phyloP scores from a whole-genome alignment of 2,329 filamentous ascomycete genomes.

The Myriosclerotinia duriaeana region DNA sequence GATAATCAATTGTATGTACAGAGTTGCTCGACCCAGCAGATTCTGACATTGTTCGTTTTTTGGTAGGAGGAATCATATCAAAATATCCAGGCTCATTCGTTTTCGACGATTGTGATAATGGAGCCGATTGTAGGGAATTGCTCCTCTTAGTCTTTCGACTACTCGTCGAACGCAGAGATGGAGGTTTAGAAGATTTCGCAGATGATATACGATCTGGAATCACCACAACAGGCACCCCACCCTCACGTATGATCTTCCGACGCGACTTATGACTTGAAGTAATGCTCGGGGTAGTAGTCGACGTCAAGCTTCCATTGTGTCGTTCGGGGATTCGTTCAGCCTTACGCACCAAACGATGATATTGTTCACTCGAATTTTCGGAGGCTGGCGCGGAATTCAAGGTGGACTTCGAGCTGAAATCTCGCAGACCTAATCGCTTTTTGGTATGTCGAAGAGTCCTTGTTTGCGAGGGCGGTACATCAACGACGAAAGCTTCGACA shows the following conservation, averaged over 20 bases:
- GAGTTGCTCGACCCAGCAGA: conserved; percentile 37
- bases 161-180: conserved; percentile 62
- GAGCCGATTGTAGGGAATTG: conserved; percentile 52
- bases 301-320: conserved; percentile 47
- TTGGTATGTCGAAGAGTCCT: conserved; percentile 61
- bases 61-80: conserved; percentile 42
- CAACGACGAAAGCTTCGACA: conserved; percentile 59
- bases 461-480: conserved; percentile 48
- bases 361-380: conserved; percentile 36
- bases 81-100: conserved; percentile 48
- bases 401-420: conserved; percentile 43
- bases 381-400: conserved; percentile 47
- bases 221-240: conserved; percentile 62
- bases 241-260: conserved; percentile 58
- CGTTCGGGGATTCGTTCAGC: conserved; percentile 32
- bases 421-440: conserved; percentile 54
- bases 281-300: conserved; percentile 51
- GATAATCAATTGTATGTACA: conserved; percentile 58
- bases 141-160: conserved; percentile 56
- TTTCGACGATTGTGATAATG: conserved; percentile 46
- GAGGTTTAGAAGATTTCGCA: conserved; percentile 50
- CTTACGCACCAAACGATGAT: conserved; percentile 35
- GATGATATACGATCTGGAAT: conserved; percentile 57
- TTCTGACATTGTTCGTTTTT: conserved; percentile 38
- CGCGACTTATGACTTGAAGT: conserved; percentile 55